These are phyloP conservation scores for Ogataea saltuana DNA, from an alignment of 805 yeast genomes.

Conservation along the genomic window DNA sequence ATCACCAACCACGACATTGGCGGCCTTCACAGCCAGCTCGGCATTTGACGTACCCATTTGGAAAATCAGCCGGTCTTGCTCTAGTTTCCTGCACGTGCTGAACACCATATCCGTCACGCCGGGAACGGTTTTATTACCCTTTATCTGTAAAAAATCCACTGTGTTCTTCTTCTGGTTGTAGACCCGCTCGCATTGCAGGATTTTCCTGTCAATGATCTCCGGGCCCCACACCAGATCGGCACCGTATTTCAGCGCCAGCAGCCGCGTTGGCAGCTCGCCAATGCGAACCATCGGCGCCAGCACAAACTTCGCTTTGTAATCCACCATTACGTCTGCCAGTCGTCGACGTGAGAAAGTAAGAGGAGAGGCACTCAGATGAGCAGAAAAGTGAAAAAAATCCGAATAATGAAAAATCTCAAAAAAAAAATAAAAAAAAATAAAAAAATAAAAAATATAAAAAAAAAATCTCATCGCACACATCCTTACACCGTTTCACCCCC, in stretches of 20 bases:
- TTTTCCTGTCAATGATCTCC: conserved; percentile 85
- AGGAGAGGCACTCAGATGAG: background rate
- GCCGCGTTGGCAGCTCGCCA: conserved; percentile 89
- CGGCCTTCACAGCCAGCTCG: conserved; percentile 85
- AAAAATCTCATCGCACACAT: background rate
- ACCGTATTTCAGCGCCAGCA: conserved; percentile 77
- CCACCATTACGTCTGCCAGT: conserved; percentile 45
- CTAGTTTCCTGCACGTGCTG: conserved; percentile 66
- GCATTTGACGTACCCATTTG: conserved; percentile 91
- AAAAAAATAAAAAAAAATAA: background rate
- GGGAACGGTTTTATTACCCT: conserved; percentile 43
- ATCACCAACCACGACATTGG: conserved; percentile 73
- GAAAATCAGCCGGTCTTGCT: conserved; percentile 70
- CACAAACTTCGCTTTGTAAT: conserved; percentile 74
- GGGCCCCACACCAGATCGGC: conserved; percentile 98
- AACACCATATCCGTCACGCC: conserved; percentile 58
- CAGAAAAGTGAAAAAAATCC: too few species aligned
- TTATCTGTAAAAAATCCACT: conserved; percentile 53
- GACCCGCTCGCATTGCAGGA: conserved; percentile 66
- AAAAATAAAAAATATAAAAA: background rate
- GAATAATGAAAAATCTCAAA: background rate
- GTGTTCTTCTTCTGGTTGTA: conserved; percentile 59
- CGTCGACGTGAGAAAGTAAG: background rate
- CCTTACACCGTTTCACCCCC: too few species aligned
- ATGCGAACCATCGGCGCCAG: conserved; percentile 97